Evolutionary conservation across 352 stramenopile genomes (phyloP), one percentile per base, ranked within the genome.

Genomic region (Phytophthora nicotianae): DNA sequence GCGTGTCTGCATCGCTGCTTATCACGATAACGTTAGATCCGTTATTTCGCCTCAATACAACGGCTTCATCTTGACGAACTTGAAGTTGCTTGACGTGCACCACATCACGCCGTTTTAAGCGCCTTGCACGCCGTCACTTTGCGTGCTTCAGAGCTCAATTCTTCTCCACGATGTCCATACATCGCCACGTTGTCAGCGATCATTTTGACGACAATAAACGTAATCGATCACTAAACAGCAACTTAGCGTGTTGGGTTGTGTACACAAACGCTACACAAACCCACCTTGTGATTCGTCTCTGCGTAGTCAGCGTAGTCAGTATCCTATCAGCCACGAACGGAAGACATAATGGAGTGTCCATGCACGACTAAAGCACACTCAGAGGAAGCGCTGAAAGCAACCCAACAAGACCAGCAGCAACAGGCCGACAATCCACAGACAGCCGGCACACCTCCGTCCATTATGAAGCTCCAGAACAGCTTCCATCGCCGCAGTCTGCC

Each of bases 401-500:
- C 17, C 11, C 26, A 10, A 16, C n/a, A 77, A 47, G 65, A 77
- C 41, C 47, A 69, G 62, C 59, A 73, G 11, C n/a, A 13, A 42
- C 68, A 77, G 24, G 27, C 37, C 16, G 60, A 74, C 33, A 60
- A 48, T 26, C 51, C 42, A 48, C 62, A 29, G 33, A 59, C 20
- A 51, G 53, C 40, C 24, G 20, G 11, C 23, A 11, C n/a, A 19
- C 20, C 52, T 19, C 50, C 50, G 4, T 23, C 55, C 21, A 61
- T 80, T 35, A 16, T 23, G 4, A 56, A 32, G n/a, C 13, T 9
- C 7, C 53, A 84, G 53, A 70, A 64, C 17, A 95, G 88, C 27
- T 97, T 97, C 62, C 83, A 97, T 46, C 82, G 85, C 1, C 88
- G 92, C 14, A 63, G 87, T 27, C 66, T 98, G 20, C 92, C 92